phyloP scores from a whole-genome alignment of 306 rosid genomes.

The Fagus sylvatica region DNA sequence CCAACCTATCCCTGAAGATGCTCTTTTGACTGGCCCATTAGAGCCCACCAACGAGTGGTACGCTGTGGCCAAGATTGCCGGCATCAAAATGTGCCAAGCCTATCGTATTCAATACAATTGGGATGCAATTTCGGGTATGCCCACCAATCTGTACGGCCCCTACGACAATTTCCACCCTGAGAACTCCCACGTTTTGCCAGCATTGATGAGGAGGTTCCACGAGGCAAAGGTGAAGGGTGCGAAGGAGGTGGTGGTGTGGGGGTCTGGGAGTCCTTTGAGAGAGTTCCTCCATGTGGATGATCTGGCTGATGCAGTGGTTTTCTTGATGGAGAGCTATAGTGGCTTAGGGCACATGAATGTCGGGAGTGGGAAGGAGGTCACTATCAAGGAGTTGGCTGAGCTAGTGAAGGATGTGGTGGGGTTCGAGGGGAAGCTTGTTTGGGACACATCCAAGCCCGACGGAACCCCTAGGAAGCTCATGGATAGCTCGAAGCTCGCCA shows the following conservation, averaged over 20 bases:
- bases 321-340: conserved; percentile 75
- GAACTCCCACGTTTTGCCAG: conserved; percentile 90
- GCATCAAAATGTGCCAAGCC: conserved; percentile 96
- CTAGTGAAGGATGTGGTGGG: conserved; percentile 90
- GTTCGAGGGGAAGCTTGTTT: conserved; percentile 80
- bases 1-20: conserved; percentile 81
- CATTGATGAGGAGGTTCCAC: conserved; percentile 89
- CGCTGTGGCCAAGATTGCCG: conserved; percentile 92
- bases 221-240: conserved; percentile 78
- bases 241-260: conserved; percentile 97
- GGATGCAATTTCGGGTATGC: conserved; percentile 99
- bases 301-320: conserved; percentile 73
- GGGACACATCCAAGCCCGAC: conserved; percentile 90
- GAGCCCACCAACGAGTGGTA: conserved; percentile 99
- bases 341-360: conserved; percentile 80
- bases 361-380: conserved; percentile 93
- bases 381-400: conserved; percentile 85
- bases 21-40: conserved; percentile 77
- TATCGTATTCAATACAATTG: conserved; percentile 76
- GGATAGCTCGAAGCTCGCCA: conserved; percentile 84
- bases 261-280: conserved; percentile 86
- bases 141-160: conserved; percentile 86
- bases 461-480: conserved; percentile 96
- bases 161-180: conserved; percentile 87
- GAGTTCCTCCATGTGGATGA: conserved; percentile 96